A percentile compares a stretch with the other conserved stretches of the same genome.
phyloP scores from a whole-genome alignment of 352 stramenopile species.

The Pythium chondricola region DNA sequence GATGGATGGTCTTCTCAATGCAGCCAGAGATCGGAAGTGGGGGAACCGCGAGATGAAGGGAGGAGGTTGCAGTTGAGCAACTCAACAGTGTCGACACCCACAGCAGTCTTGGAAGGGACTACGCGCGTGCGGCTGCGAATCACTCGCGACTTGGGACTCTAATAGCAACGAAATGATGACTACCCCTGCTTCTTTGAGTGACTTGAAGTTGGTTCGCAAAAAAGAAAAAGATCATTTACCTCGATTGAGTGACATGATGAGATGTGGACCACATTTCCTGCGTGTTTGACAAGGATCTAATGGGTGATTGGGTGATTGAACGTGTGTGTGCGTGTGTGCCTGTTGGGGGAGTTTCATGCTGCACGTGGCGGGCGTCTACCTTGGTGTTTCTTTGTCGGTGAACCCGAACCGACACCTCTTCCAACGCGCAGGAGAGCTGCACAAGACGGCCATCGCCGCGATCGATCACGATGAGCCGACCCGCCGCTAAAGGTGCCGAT shows the following conservation, averaged over 20 bases:
- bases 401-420: conserved; percentile 2
- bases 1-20: too few relatives aligned
- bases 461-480: conserved; percentile 63
- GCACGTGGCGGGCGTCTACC: conserved; percentile 14
- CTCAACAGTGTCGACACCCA: too few relatives aligned
- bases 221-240: too few relatives aligned
- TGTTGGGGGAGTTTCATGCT: conserved; percentile 18
- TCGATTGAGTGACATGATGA: conserved; percentile 3
- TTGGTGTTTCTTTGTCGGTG: neutral
- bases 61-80: neutral
- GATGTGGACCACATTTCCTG: neutral
- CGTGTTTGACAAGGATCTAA: too few relatives aligned
- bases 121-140: too few relatives aligned
- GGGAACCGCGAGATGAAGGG: neutral
- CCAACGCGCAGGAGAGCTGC: too few relatives aligned
- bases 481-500: conserved; percentile 36
- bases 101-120: too few relatives aligned
- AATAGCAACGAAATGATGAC: neutral
- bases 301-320: conserved; percentile 18
- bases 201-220: conserved; percentile 21
- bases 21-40: too few relatives aligned
- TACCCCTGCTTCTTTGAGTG: neutral
- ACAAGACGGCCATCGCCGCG: too few relatives aligned
- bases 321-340: conserved; percentile 4
- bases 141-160: too few relatives aligned